These are phyloP conservation scores for Clonostachys chloroleuca DNA, from an alignment of 2,329 filamentous ascomycete genomes.

Conservation along the genomic window DNA sequence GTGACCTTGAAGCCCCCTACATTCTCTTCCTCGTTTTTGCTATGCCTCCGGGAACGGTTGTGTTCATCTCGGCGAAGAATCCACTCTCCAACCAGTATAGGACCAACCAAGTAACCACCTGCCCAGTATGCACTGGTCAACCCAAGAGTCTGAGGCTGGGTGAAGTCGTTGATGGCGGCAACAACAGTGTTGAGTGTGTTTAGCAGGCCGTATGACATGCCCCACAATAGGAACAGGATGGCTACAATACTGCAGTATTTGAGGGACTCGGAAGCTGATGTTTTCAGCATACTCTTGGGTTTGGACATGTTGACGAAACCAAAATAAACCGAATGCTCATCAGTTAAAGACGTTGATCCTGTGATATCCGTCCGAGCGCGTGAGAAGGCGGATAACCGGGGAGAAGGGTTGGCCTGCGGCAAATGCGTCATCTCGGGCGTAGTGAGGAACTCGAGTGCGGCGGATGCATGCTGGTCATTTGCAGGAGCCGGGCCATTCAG, in stretches of 20 bases:
- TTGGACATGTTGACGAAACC: constrained; percentile 70
- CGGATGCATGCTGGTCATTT: neutral
- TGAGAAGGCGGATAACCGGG: neutral
- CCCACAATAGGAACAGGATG: constrained; percentile 84
- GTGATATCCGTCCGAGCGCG: neutral
- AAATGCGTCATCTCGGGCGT: constrained; percentile 23
- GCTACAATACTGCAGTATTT: constrained; percentile 73
- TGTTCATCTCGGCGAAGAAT: constrained; percentile 66
- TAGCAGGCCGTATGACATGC: constrained; percentile 82
- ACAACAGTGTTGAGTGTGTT: constrained; percentile 76
- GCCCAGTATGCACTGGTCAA: constrained; percentile 69
- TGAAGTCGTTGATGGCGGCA: constrained; percentile 57
- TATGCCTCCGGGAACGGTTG: constrained; percentile 36
- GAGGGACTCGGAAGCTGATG: constrained; percentile 58
- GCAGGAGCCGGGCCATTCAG: constrained; percentile 19
- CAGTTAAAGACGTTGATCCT: constrained; percentile 12
- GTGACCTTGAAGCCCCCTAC: constrained; percentile 72
- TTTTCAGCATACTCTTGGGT: constrained; percentile 67
- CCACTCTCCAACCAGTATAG: constrained; percentile 65
- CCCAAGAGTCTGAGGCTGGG: constrained; percentile 56
- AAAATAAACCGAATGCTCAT: constrained; percentile 57
- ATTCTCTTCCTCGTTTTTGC: constrained; percentile 30
- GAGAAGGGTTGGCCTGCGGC: too few species aligned
- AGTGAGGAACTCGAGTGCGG: constrained; percentile 40
- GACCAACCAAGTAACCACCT: constrained; percentile 65